Percentiles rank a stretch among this genome's conserved stretches.
Conservation (phyloP, 1,139 yeast genomes). For the Kodamaea alishanica region DNA sequence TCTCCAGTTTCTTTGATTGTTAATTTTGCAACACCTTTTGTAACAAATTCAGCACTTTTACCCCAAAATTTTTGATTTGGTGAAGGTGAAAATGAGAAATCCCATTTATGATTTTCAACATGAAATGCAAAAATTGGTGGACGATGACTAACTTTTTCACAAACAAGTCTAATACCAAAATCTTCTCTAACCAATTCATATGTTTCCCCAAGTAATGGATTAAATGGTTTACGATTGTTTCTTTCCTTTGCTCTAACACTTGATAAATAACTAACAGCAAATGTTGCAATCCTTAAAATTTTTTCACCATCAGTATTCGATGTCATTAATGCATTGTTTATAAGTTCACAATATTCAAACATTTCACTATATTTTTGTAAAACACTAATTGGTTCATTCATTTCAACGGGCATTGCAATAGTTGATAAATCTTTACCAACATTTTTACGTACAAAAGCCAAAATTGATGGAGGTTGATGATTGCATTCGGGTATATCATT, state of each 20-base stretch:
- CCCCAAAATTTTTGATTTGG: slow-evolving; percentile 97
- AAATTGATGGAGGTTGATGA: slow-evolving; percentile 75
- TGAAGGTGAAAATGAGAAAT: slow-evolving; percentile 64
- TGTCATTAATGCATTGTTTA: slow-evolving; percentile 56
- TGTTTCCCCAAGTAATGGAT: slow-evolving; percentile 86
- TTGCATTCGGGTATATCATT: slow-evolving; percentile 56
- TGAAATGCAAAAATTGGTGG: slow-evolving; percentile 81
- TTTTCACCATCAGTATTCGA: slow-evolving; percentile 50
- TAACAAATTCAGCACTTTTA: slow-evolving; percentile 78
- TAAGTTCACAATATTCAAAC: slow-evolving; percentile 67
- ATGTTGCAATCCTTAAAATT: slow-evolving; percentile 69
- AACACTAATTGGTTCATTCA: slow-evolving; percentile 86
- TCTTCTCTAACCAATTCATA: slow-evolving; percentile 81
- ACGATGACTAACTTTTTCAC: slow-evolving; percentile 79
- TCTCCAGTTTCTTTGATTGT: slow-evolving; percentile 62
- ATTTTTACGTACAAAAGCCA: slow-evolving; percentile 77
- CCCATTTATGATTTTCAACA: slow-evolving; percentile 74
- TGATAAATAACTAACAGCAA: slow-evolving; percentile 75
- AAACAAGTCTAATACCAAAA: slow-evolving; percentile 59
- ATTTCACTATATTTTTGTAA: slow-evolving; percentile 77
- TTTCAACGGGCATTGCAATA: slow-evolving; percentile 89
- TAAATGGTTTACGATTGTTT: slow-evolving; percentile 82
- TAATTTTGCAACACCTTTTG: slow-evolving; percentile 64
- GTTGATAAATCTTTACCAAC: slow-evolving; percentile 88
- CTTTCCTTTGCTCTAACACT: slow-evolving; percentile 71